A percentile compares a stretch with the other conserved stretches of the same genome.
Evolutionary conservation across 345 rosid genomes (phyloP).

Genomic region (Tarenaya hassleriana): DNA sequence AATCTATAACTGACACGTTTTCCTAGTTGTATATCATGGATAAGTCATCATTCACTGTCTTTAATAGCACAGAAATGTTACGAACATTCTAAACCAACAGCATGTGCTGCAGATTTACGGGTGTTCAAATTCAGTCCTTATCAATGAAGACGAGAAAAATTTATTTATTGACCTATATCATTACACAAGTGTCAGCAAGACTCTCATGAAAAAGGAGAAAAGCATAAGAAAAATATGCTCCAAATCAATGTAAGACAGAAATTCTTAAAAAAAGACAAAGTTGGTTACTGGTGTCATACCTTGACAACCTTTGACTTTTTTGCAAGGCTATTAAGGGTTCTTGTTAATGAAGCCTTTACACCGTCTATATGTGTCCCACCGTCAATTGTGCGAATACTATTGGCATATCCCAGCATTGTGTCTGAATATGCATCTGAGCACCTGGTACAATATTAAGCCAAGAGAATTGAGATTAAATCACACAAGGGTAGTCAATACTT

Average conservation of each 20-base stretch:
- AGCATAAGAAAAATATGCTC: constrained; percentile 2
- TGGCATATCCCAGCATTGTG: constrained; percentile 90
- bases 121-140: background rate
- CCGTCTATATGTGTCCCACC: constrained; percentile 99
- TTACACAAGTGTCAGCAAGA: constrained; percentile 13
- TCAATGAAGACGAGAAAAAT: constrained; percentile 1
- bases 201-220: background rate
- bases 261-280: too few relatives aligned
- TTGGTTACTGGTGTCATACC: constrained; percentile 39
- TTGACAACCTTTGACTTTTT: constrained; percentile 78
- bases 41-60: background rate
- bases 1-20: background rate
- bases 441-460: constrained; percentile 37
- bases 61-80: constrained; percentile 2
- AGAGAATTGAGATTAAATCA: constrained; percentile 18
- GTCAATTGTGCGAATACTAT: constrained; percentile 93
- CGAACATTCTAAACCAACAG: background rate
- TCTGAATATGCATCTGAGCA: constrained; percentile 97
- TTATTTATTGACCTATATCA: background rate
- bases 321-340: constrained; percentile 79
- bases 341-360: constrained; percentile 77
- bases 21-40: constrained; percentile 3
- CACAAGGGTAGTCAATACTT: constrained; percentile 6
- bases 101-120: constrained; percentile 7
- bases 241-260: too few relatives aligned